These are phyloP conservation scores for Aspergillus sp. DNA, from an alignment of 2,329 filamentous ascomycete species.

Conservation along the genomic window DNA sequence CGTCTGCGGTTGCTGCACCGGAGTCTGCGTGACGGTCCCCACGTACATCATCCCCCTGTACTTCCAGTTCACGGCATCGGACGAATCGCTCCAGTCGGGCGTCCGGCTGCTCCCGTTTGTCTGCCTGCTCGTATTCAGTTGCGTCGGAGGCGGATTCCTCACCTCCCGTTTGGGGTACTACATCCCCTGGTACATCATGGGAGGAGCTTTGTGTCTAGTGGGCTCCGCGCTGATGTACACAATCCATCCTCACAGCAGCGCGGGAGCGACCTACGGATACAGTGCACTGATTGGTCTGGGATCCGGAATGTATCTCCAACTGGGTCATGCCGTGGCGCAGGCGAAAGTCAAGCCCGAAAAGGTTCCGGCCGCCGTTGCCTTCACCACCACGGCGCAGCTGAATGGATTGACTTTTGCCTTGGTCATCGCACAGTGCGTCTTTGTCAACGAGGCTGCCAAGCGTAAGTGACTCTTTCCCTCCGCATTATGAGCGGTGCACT, in stretches of 20 bases:
- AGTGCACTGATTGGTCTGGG: constrained; percentile 18
- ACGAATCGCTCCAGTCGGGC: constrained; percentile 13
- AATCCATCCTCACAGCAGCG: constrained; percentile 5
- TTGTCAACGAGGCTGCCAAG: constrained; percentile 12
- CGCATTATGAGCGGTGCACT: neutral
- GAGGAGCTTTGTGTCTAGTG: constrained; percentile 9
- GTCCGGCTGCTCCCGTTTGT: constrained; percentile 21
- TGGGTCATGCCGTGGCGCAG: constrained; percentile 18
- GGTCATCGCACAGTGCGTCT: constrained; percentile 17
- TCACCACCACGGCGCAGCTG: constrained; percentile 18
- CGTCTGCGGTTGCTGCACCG: constrained; percentile 29
- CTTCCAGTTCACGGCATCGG: constrained; percentile 17
- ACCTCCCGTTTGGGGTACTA: constrained; percentile 17
- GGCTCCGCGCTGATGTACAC: constrained; percentile 19
- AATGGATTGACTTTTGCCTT: constrained; percentile 16
- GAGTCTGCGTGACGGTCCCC: constrained; percentile 33
- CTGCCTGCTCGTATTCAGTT: constrained; percentile 5
- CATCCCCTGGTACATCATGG: constrained; percentile 19
- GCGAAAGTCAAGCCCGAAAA: constrained; percentile 12
- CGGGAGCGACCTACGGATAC: constrained; percentile 13
- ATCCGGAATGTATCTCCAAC: constrained; percentile 18
- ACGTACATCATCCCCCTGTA: constrained; percentile 13
- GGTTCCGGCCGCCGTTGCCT: constrained; percentile 11
- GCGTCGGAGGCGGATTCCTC: neutral
- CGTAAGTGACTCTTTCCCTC: neutral